Evolutionary conservation across 140 eudicot species (phyloP).

Genomic region (Cichorium intybus): DNA sequence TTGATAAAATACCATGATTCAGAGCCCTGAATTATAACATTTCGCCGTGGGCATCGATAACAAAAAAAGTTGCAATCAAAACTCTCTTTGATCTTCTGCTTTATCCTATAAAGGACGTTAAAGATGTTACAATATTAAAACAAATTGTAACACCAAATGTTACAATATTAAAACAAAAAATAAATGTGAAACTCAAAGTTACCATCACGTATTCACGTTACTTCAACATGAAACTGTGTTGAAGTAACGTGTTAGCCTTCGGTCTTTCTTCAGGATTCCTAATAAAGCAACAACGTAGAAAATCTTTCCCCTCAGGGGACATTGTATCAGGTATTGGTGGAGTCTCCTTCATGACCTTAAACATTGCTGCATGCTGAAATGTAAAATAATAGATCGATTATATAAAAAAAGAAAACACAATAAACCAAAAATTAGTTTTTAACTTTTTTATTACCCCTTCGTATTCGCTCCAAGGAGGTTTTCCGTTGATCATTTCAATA

Average conservation of each 20-base stretch:
- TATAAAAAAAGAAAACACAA: not conserved
- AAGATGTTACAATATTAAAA: not conserved
- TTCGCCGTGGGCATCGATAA: too few species aligned
- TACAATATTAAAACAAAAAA: not conserved
- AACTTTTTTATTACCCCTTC: slow-evolving; percentile 60
- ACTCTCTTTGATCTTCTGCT: not conserved
- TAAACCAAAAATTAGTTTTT: too few species aligned
- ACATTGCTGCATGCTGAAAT: slow-evolving; percentile 88
- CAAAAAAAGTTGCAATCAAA: not conserved
- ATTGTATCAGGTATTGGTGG: slow-evolving; percentile 81
- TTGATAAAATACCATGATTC: too few species aligned
- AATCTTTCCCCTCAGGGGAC: slow-evolving; percentile 90
- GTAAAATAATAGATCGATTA: not conserved
- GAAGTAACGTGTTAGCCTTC: slow-evolving; percentile 64
- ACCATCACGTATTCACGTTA: too few species aligned
- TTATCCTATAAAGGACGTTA: not conserved
- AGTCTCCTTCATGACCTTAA: slow-evolving; percentile 69
- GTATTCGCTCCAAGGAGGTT: slow-evolving; percentile 90
- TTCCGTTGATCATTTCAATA: slow-evolving; percentile 84
- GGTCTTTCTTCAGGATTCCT: slow-evolving; percentile 91
- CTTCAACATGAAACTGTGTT: slow-evolving; percentile 62
- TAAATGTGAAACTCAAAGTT: slow-evolving; percentile 1
- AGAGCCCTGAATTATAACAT: too few species aligned
- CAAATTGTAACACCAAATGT: too few species aligned
- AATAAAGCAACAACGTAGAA: slow-evolving; percentile 68